Percentiles rank a stretch among this genome's conserved stretches.
phyloP scores from a whole-genome alignment of 345 rosid species.

The Kandelia obovata region DNA sequence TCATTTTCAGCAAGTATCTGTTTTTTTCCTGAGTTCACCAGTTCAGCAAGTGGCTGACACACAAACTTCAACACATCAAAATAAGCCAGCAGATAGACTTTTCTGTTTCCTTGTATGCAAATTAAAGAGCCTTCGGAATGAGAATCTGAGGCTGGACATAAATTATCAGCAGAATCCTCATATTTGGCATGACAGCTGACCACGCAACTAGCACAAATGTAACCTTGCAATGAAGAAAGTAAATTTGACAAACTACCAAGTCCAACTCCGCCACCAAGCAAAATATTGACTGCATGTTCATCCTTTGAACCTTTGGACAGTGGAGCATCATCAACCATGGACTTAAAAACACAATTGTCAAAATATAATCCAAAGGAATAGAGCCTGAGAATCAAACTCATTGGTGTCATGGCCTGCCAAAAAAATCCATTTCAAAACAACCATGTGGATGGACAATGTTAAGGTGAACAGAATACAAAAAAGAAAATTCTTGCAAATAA shows the following conservation, averaged over 20 bases:
- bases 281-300: constrained; percentile 34
- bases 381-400: constrained; percentile 55
- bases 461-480: constrained; percentile 5
- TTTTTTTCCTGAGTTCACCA: constrained; percentile 54
- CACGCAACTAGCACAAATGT: constrained; percentile 34
- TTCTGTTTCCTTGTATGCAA: constrained; percentile 29
- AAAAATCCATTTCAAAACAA: constrained; percentile 19
- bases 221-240: constrained; percentile 42
- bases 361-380: constrained; percentile 61
- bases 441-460: constrained; percentile 4
- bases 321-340: constrained; percentile 27
- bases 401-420: constrained; percentile 56
- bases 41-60: constrained; percentile 75
- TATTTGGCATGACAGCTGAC: constrained; percentile 22
- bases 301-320: constrained; percentile 32
- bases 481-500: constrained; percentile 20
- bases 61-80: constrained; percentile 62
- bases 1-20: constrained; percentile 45
- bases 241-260: constrained; percentile 40
- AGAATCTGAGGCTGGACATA: constrained; percentile 24
- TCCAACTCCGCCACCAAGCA: constrained; percentile 42
- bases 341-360: constrained; percentile 29
- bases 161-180: constrained; percentile 19
- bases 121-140: constrained; percentile 19
- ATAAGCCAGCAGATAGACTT: constrained; percentile 40